Base-by-base conservation (phyloP, 176 grass and related monocot genomes). In the Lolium multiflorum region DNA sequence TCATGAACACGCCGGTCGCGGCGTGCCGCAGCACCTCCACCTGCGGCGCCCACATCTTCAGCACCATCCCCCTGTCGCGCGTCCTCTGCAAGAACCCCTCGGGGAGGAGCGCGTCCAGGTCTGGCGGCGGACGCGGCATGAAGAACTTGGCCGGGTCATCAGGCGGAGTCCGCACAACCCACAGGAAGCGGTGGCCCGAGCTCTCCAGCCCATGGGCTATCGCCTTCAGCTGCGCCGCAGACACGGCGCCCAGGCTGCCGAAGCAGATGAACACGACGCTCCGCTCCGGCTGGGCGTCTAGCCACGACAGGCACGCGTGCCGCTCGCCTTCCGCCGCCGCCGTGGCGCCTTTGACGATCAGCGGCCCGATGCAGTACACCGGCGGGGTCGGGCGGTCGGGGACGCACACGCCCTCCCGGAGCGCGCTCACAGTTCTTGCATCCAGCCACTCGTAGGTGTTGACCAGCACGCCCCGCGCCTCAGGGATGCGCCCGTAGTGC, bases 201-300 rank as follows among this genome's bases (percentile, higher is more conserved):
- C 46, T 49, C 71, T 74, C 44, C 0, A 74, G 12, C 2, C 44
- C 71, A 4, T 0, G 12, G 0, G 71, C 71, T 1, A 74, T 49
- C 71, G 3, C 44, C 12, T 74, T 25, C 44, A 74, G 71, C 0
- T 50, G 21, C 21, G 44, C 1, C 6, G 71, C 44, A 6, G 70
- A 71, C 26, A 97, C 86, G 63, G 78, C 78, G 11, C 90, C 92
- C 47, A 64, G 2, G 82, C 92, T 94, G 1, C 94, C 92, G 66
- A 94, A 97, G 63, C 79, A 97, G 74, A 97, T 60, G 75, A 85
- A 91, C 50, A 89, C 90, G 7, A 94, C 87, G 81, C 90, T 92
- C 8, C 46, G 55, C 38, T 61, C 85, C 18, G 81, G 95, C 81
- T 94, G 92, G 3, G 28, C 11, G 68, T 94, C 95, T 16, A 97